phyloP scores from a whole-genome alignment of 1,139 yeast genomes.

The Geotrichum europaeum region DNA sequence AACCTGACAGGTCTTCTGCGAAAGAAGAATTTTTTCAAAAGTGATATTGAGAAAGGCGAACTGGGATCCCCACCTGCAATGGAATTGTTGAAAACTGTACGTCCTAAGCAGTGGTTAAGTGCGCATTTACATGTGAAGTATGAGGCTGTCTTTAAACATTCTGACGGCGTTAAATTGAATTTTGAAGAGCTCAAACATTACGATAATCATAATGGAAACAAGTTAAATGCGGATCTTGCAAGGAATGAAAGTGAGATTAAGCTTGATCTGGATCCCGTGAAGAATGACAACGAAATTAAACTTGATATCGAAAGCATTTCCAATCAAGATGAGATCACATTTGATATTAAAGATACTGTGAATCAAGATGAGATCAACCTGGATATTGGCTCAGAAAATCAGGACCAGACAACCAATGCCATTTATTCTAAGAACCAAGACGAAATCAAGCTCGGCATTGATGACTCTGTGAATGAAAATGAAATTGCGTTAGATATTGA shows the following conservation, averaged over 20 bases:
- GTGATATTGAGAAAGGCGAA: conserved; percentile 52
- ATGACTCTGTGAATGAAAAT: conserved; percentile 16
- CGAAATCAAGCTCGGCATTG: conserved; percentile 14
- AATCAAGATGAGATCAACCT: conserved; percentile 41
- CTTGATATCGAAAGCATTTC: conserved; percentile 18
- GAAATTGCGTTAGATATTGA: conserved; percentile 17
- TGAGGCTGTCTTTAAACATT: conserved; percentile 48
- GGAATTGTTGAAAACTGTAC: conserved; percentile 46
- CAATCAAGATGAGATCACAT: background rate
- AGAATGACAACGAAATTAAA: conserved; percentile 4
- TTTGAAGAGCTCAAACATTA: conserved; percentile 11
- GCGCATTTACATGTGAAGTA: conserved; percentile 83
- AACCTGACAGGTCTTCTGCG: conserved; percentile 44
- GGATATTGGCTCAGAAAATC: conserved; percentile 24
- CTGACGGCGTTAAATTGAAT: conserved; percentile 27
- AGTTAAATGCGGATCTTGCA: background rate
- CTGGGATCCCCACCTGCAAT: conserved; percentile 76
- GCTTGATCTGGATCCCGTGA: background rate
- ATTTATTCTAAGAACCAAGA: background rate
- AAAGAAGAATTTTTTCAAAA: conserved; percentile 59
- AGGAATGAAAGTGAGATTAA: background rate
- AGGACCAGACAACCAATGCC: conserved; percentile 1
- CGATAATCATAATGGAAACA: background rate
- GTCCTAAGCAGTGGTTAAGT: conserved; percentile 76
- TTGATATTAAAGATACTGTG: conserved; percentile 13